Percentiles rank a stretch among this genome's conserved stretches.
phyloP scores from a whole-genome alignment of 2,329 filamentous ascomycete species.

The Zymoseptoria tritici region DNA sequence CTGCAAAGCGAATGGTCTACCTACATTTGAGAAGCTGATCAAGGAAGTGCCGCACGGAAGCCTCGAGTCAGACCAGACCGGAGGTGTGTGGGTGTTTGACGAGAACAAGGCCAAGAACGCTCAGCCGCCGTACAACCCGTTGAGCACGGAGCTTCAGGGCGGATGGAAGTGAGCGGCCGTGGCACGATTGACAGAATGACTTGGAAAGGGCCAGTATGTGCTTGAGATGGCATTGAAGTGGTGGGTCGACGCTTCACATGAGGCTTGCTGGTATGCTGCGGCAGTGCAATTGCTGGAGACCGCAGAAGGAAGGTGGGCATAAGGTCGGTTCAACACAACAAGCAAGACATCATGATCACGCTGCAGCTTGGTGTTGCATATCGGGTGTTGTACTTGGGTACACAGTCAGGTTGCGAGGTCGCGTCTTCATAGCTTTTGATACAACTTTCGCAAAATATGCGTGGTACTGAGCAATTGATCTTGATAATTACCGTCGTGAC shows the following conservation, averaged over 20 bases:
- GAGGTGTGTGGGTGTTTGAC: slow-evolving; percentile 64
- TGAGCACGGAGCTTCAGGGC: slow-evolving; percentile 22
- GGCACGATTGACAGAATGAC: background rate
- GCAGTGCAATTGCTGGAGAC: background rate
- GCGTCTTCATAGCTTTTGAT: background rate
- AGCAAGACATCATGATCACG: background rate
- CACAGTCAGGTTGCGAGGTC: background rate
- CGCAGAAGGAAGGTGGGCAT: background rate
- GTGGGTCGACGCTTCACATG: background rate
- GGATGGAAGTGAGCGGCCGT: slow-evolving; percentile 13
- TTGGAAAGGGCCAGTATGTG: background rate
- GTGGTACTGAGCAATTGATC: background rate
- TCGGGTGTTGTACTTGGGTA: background rate
- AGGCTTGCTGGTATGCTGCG: background rate
- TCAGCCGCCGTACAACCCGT: slow-evolving; percentile 23
- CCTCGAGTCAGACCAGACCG: slow-evolving; percentile 58
- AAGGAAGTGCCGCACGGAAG: slow-evolving; percentile 34
- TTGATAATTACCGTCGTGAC: too few species aligned
- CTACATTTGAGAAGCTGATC: slow-evolving; percentile 42
- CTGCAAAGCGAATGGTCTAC: slow-evolving; percentile 36
- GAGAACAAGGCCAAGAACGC: slow-evolving; percentile 40
- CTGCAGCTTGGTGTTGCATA: too few species aligned
- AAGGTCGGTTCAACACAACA: background rate
- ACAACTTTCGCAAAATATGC: background rate
- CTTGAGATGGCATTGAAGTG: background rate